Conservation (phyloP, 805 yeast genomes). For the Ogataea salicorniae region DNA sequence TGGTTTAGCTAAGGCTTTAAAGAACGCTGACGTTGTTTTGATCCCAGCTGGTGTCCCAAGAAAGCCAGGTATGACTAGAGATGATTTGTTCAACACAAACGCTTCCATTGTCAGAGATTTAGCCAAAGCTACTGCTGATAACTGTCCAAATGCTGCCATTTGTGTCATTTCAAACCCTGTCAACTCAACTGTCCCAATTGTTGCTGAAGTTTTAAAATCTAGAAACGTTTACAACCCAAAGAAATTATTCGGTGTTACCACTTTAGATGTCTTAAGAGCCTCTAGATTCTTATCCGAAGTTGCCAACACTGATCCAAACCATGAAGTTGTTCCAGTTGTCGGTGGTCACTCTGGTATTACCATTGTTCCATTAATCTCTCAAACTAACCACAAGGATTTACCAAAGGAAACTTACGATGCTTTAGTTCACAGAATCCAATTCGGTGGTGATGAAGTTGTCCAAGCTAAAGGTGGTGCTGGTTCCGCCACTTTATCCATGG, state of each 20-base stretch:
- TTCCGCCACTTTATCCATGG: slow-evolving; percentile 83
- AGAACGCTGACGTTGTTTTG: slow-evolving; percentile 78
- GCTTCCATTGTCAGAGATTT: slow-evolving; percentile 93
- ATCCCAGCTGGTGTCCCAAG: slow-evolving; percentile 98
- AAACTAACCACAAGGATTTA: slow-evolving; percentile 63
- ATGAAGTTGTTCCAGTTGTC: slow-evolving; percentile 78
- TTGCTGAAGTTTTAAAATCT: slow-evolving; percentile 83
- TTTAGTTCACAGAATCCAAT: slow-evolving; percentile 85
- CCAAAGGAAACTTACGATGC: slow-evolving; percentile 60
- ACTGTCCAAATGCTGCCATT: slow-evolving; percentile 79
- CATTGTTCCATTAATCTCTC: slow-evolving; percentile 89
- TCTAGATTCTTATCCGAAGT: slow-evolving; percentile 73
- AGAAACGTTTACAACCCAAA: slow-evolving; percentile 87
- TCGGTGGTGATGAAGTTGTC: slow-evolving; percentile 87
- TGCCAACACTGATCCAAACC: slow-evolving; percentile 67
- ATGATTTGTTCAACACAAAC: slow-evolving; percentile 92
- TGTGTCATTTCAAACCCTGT: slow-evolving; percentile 91
- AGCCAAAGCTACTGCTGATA: slow-evolving; percentile 78
- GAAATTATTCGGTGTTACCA: slow-evolving; percentile 93
- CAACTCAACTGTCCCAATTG: slow-evolving; percentile 96
- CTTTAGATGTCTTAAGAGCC: slow-evolving; percentile 86
- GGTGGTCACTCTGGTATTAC: slow-evolving; percentile 98
- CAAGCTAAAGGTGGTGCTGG: slow-evolving; percentile 83
- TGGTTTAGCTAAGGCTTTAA: slow-evolving; percentile 63
- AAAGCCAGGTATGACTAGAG: slow-evolving; percentile 99